Base-by-base conservation (phyloP, 495 filamentous ascomycete species). In the Cercophora samala region DNA sequence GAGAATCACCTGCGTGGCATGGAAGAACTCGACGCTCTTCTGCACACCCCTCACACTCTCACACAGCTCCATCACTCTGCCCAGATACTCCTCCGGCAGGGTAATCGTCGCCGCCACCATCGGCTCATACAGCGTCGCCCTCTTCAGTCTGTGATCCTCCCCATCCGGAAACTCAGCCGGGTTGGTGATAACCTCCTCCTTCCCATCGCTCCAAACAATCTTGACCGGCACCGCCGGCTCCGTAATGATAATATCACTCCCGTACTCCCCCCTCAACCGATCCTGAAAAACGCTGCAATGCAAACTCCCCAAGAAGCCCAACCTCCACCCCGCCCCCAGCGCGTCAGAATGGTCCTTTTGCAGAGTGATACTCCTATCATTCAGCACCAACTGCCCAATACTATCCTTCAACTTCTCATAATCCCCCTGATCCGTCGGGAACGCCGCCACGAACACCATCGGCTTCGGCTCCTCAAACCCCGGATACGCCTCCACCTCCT, bases 231-330 rank as follows among this genome's bases (percentile, higher is more conserved):
- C 95, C 1, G 93, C 91, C 2, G 95, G 95, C 18, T 96, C 93
- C 2, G 95, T 99, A 73, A 99, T 97, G 77, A 98, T 97, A 77
- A 99, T 93, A 72, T 87, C 93, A 13, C 91, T 92, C 17, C 93
- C 95, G 73, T 98, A 93, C 76, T 99, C 95, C 74, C 97, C 93
- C 19, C 92, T 87, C 32, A 99, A 80, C n/a, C 95, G 89, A 77
- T 99, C 95, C 78, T 99, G 93, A 71, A 99, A 99, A 4, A 99
- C 95, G 32, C 93, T 97, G 77, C 95, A 97, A 76, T 99, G 95
- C 42, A 99, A 83, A 15, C 93, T 97, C 1, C 95, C 95, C n/a
- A 98, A 76, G 73, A 99, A 99, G 0, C 95, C 95, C 46, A 99
- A 79, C 51, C 95, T 86, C 89, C 95, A 99, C 1, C 95, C 95